phyloP scores from a whole-genome alignment of 1,284 basidiomycete species.

The Grifola frondosa region DNA sequence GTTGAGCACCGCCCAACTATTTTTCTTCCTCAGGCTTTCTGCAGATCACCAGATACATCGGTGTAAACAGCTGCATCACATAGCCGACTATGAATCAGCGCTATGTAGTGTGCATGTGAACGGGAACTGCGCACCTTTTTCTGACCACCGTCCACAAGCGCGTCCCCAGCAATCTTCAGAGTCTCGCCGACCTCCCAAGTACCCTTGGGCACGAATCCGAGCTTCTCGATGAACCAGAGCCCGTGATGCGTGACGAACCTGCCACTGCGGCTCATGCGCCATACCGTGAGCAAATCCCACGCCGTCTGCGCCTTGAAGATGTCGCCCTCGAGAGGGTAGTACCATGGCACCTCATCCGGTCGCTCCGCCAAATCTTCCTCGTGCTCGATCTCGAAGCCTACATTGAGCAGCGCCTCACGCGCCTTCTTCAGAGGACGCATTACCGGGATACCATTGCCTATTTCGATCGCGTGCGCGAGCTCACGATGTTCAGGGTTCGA shows the following conservation, averaged over 20 bases:
- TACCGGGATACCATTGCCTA: conserved; percentile 97
- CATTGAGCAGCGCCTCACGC: conserved; percentile 76
- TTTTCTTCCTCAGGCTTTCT: conserved; percentile 54
- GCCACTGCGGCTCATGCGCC: conserved; percentile 89
- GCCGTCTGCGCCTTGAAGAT: conserved; percentile 89
- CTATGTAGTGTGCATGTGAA: conserved; percentile 5
- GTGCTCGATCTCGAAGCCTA: conserved; percentile 88
- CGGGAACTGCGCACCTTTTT: conserved; percentile 60
- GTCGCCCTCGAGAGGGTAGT: conserved; percentile 95
- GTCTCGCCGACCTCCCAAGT: conserved; percentile 91
- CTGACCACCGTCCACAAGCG: conserved; percentile 84
- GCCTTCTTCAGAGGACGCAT: conserved; percentile 84
- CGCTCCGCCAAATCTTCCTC: conserved; percentile 96
- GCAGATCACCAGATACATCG: conserved; percentile 73
- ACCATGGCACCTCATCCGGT: conserved; percentile 85
- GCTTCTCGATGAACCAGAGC: conserved; percentile 76
- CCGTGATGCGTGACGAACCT: conserved; percentile 83
- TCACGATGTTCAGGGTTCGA: conserved; percentile 87
- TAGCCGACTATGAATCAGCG: conserved; percentile 3
- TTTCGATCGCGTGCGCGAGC: conserved; percentile 87
- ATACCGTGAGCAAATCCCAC: conserved; percentile 89
- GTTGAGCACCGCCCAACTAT: conserved; percentile 9
- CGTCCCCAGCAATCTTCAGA: conserved; percentile 79
- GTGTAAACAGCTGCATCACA: conserved; percentile 67
- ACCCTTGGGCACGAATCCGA: conserved; percentile 88